These are phyloP conservation scores for Kingdonia uniflora DNA, from an alignment of 164 flowering plant genomes.

Conservation along the genomic window DNA sequence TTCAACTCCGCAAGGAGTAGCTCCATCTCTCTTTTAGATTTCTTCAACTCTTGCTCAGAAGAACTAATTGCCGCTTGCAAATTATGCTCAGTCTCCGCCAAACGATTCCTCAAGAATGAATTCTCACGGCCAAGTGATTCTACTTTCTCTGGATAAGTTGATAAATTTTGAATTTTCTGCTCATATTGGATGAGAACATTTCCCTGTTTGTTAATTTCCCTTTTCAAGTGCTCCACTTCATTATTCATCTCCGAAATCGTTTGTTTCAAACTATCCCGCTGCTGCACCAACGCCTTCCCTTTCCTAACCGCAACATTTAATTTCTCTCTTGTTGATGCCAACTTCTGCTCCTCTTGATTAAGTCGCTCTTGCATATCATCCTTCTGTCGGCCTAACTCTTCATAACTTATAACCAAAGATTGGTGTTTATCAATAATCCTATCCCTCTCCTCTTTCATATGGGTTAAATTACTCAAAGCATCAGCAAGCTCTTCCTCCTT, in stretches of 20 bases:
- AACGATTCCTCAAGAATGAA: slow-evolving; percentile 31
- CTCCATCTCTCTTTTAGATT: slow-evolving; percentile 80
- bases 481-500: slow-evolving; percentile 56
- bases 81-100: slow-evolving; percentile 49
- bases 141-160: slow-evolving; percentile 29
- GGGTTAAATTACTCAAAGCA: slow-evolving; percentile 31
- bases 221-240: slow-evolving; percentile 45
- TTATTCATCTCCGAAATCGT: slow-evolving; percentile 51
- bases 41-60: slow-evolving; percentile 61
- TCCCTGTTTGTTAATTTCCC: slow-evolving; percentile 34
- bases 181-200: slow-evolving; percentile 38
- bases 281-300: slow-evolving; percentile 91
- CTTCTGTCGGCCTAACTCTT: slow-evolving; percentile 27
- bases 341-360: slow-evolving; percentile 81
- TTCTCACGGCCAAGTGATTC: slow-evolving; percentile 48
- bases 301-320: slow-evolving; percentile 91
- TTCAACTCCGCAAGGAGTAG: slow-evolving; percentile 80
- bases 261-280: slow-evolving; percentile 79
- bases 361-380: slow-evolving; percentile 51
- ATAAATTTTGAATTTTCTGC: slow-evolving; percentile 40
- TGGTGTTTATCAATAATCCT: slow-evolving; percentile 31
- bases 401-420: slow-evolving; percentile 39
- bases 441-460: slow-evolving; percentile 57
- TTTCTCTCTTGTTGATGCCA: slow-evolving; percentile 75
- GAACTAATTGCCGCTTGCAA: slow-evolving; percentile 34